phyloP scores from a whole-genome alignment of 2,329 filamentous ascomycete species.

The Clarireedia sp. region DNA sequence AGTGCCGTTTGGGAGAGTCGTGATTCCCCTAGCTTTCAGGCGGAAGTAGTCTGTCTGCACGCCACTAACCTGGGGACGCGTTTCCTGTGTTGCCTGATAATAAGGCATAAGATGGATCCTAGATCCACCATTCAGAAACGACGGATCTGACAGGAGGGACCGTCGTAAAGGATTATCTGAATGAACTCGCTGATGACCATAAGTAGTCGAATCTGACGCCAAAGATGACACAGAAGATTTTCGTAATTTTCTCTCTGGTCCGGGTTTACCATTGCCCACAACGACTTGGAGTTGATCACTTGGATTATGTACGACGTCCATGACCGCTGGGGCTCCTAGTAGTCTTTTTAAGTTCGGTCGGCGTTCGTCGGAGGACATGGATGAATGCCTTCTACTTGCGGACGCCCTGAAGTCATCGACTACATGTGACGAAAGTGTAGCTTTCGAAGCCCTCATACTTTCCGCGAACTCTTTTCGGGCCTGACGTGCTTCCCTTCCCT shows the following conservation, averaged over 20 bases:
- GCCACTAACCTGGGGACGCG: slow-evolving; percentile 24
- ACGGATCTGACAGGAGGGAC: slow-evolving; percentile 27
- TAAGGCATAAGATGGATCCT: slow-evolving; percentile 24
- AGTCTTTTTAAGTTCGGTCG: slow-evolving; percentile 24
- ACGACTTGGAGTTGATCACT: slow-evolving; percentile 16
- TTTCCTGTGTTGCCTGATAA: slow-evolving; percentile 19
- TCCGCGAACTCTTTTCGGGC: slow-evolving; percentile 25
- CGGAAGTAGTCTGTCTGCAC: slow-evolving; percentile 31
- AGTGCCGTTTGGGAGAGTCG: slow-evolving; percentile 25
- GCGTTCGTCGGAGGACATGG: neutral
- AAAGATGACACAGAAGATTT: slow-evolving; percentile 14
- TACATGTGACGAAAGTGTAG: slow-evolving; percentile 21
- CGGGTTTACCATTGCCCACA: slow-evolving; percentile 9
- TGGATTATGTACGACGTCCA: slow-evolving; percentile 23
- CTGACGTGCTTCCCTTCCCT: slow-evolving; percentile 25
- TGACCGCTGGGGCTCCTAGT: slow-evolving; percentile 19
- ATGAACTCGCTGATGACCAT: slow-evolving; percentile 18
- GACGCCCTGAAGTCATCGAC: slow-evolving; percentile 28
- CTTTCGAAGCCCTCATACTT: slow-evolving; percentile 20
- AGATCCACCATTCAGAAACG: slow-evolving; percentile 26
- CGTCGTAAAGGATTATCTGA: slow-evolving; percentile 22
- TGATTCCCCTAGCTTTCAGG: slow-evolving; percentile 30
- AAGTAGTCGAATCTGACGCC: slow-evolving; percentile 14
- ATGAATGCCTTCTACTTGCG: neutral
- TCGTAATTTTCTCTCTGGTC: slow-evolving; percentile 15